Conservation (phyloP, 345 rosid genomes). For the Arabis hirsuta region DNA sequence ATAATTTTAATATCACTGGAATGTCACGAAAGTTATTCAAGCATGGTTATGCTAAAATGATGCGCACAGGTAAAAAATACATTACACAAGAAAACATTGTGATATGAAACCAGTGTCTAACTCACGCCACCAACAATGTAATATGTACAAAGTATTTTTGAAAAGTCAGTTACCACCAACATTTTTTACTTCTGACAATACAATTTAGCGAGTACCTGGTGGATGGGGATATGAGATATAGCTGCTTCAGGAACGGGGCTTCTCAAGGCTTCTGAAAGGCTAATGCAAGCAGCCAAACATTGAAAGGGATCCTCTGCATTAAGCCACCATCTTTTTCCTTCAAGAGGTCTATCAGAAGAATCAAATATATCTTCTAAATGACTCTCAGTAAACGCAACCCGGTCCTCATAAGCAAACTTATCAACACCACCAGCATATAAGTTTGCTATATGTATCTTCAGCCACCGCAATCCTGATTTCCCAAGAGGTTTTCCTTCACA, state of each 20-base stretch:
- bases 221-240: slow-evolving; percentile 83
- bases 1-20: slow-evolving; percentile 3
- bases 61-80: slow-evolving; percentile 4
- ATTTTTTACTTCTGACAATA: slow-evolving; percentile 7
- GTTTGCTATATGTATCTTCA: slow-evolving; percentile 97
- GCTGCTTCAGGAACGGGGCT: slow-evolving; percentile 76
- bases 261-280: slow-evolving; percentile 90
- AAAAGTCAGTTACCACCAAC: slow-evolving; percentile 21
- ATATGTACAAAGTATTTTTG: background rate
- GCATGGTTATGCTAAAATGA: slow-evolving; percentile 21
- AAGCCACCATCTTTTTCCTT: slow-evolving; percentile 97
- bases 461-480: slow-evolving; percentile 82
- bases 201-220: slow-evolving; percentile 64
- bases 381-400: slow-evolving; percentile 80
- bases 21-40: slow-evolving; percentile 25
- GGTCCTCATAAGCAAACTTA: slow-evolving; percentile 79
- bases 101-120: slow-evolving; percentile 10
- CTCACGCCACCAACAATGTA: slow-evolving; percentile 1
- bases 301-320: slow-evolving; percentile 97
- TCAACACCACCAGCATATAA: slow-evolving; percentile 95
- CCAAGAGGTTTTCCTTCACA: slow-evolving; percentile 94
- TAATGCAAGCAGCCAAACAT: slow-evolving; percentile 89
- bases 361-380: slow-evolving; percentile 89
- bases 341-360: slow-evolving; percentile 94
- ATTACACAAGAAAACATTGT: slow-evolving; percentile 11